A percentile compares a stretch with the other conserved stretches of the same genome.
These are phyloP conservation scores for Passalora sequoiae DNA, from an alignment of 2,329 filamentous ascomycete species.

Conservation along the genomic window DNA sequence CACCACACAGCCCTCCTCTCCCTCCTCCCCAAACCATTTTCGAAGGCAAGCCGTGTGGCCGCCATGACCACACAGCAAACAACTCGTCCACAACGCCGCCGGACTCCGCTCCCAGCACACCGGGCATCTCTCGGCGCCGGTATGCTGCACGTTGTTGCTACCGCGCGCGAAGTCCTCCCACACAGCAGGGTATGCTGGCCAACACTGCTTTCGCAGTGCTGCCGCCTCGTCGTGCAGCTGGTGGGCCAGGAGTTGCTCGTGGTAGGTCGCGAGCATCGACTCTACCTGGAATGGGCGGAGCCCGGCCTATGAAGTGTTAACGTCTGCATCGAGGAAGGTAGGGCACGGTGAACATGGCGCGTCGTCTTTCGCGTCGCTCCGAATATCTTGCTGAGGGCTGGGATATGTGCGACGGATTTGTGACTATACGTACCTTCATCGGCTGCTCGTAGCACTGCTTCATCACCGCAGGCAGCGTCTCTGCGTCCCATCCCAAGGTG, in stretches of 20 bases:
- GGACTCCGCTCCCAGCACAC: constrained; percentile 37
- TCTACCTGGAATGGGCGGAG: constrained; percentile 51
- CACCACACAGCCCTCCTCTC: constrained; percentile 54
- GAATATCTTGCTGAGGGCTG: too few species aligned
- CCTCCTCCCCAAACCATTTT: constrained; percentile 50
- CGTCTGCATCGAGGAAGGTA: too few species aligned
- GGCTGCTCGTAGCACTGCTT: constrained; percentile 38
- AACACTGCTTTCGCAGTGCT: constrained; percentile 51
- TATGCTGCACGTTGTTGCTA: constrained; percentile 50
- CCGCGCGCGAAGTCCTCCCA: constrained; percentile 54
- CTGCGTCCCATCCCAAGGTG: constrained; percentile 25
- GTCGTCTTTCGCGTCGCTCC: too few species aligned
- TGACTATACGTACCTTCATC: constrained; percentile 17
- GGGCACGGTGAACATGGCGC: too few species aligned
- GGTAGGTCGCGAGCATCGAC: constrained; percentile 52
- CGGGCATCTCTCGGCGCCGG: constrained; percentile 52
- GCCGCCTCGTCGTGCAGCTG: constrained; percentile 50
- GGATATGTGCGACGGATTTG: neutral
- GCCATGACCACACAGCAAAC: constrained; percentile 57
- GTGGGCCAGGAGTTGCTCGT: constrained; percentile 49
- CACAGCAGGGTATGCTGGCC: constrained; percentile 51
- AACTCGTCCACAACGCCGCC: constrained; percentile 39
- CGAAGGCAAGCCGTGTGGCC: constrained; percentile 55
- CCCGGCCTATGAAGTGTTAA: constrained; percentile 40
- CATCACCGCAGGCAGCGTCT: constrained; percentile 36